These are phyloP conservation scores for Ramaria sp. DNA, from an alignment of 768 basidiomycete genomes.

Conservation along the genomic window DNA sequence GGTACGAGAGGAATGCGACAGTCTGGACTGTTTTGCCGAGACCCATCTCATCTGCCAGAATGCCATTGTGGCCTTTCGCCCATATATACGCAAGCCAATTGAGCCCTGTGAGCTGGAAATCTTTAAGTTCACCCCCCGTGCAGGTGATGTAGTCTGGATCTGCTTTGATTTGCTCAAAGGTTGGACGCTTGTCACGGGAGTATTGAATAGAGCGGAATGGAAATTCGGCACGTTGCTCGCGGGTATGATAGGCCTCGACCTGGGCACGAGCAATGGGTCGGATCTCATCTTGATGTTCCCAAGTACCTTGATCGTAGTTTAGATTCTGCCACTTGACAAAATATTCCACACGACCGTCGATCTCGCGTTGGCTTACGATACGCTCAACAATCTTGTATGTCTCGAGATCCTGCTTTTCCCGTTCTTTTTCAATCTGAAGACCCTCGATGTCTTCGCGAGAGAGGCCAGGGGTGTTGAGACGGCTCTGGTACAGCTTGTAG, in stretches of 20 bases:
- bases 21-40: conserved; percentile 99
- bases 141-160: conserved; percentile 77
- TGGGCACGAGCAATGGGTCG: conserved; percentile 64
- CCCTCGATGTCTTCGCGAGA: conserved; percentile 84
- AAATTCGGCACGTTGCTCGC: conserved; percentile 70
- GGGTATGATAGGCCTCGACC: conserved; percentile 66
- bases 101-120: conserved; percentile 95
- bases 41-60: conserved; percentile 99
- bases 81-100: conserved; percentile 99
- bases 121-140: conserved; percentile 84
- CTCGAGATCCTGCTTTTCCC: conserved; percentile 85
- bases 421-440: conserved; percentile 81
- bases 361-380: conserved; percentile 69
- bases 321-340: conserved; percentile 96
- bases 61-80: conserved; percentile 92
- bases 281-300: conserved; percentile 81
- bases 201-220: conserved; percentile 78
- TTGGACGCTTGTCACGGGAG: conserved; percentile 54
- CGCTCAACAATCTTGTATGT: conserved; percentile 87
- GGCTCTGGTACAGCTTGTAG: conserved; percentile 63
- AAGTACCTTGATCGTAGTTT: conserved; percentile 91
- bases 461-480: conserved; percentile 51
- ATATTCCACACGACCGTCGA: conserved; percentile 57
- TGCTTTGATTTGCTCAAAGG: conserved; percentile 71
- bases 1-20: conserved; percentile 87